Conservation (phyloP, 352 stramenopile species). For the Sclerospora graminicola region DNA sequence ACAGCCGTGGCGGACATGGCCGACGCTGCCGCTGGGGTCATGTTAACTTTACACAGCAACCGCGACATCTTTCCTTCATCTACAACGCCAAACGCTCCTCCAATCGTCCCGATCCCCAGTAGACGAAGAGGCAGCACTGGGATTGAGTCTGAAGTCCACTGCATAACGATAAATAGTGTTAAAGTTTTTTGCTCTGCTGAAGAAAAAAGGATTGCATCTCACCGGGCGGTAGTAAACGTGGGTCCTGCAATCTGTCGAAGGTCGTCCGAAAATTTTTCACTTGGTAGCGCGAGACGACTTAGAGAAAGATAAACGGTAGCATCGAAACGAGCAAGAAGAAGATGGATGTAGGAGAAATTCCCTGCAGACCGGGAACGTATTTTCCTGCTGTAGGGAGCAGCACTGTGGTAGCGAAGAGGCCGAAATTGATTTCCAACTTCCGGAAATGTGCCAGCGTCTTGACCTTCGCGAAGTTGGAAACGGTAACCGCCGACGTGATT, state of each 20-base stretch:
- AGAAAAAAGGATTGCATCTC: too few species aligned
- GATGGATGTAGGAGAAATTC: too few species aligned
- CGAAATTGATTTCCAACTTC: slow-evolving; percentile 72
- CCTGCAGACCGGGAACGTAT: slow-evolving; percentile 74
- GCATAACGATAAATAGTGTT: slow-evolving; percentile 1
- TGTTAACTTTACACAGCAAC: slow-evolving; percentile 87
- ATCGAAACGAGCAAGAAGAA: too few species aligned
- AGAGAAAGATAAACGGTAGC: slow-evolving; percentile 60
- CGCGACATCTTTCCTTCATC: too few species aligned
- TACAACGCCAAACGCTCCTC: too few species aligned
- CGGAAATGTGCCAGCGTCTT: too few species aligned
- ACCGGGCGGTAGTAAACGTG: slow-evolving; percentile 27
- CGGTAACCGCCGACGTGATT: too few species aligned
- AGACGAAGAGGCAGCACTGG: too few species aligned
- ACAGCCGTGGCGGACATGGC: slow-evolving; percentile 55
- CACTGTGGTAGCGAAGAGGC: too few species aligned
- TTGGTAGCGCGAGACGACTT: slow-evolving; percentile 54
- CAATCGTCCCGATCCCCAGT: too few species aligned
- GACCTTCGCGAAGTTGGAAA: too few species aligned
- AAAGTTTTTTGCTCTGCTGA: neutral
- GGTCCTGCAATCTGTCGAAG: slow-evolving; percentile 28
- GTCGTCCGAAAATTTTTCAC: slow-evolving; percentile 28
- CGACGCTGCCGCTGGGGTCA: slow-evolving; percentile 51
- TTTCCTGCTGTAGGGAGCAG: slow-evolving; percentile 85
- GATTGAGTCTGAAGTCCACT: slow-evolving; percentile 39